Evolutionary conservation across 257 asterid genomes (phyloP).

Genomic region (Nicotiana paniculata): DNA sequence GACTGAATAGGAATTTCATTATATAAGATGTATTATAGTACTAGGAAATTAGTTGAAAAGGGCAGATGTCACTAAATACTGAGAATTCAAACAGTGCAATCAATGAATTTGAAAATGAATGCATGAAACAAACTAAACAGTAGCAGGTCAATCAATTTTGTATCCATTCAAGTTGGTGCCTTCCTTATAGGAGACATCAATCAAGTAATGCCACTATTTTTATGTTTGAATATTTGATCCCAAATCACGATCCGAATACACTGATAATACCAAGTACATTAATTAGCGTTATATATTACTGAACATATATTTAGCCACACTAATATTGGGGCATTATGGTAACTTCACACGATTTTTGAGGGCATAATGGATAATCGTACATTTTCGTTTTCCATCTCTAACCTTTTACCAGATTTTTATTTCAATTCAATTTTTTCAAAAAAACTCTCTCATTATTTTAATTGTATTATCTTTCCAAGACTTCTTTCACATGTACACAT

Average conservation of each 20-base stretch:
- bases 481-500: too few relatives aligned
- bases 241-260: background rate
- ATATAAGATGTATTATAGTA: background rate
- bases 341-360: too few relatives aligned
- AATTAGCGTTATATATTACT: too few relatives aligned
- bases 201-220: background rate
- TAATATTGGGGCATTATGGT: too few relatives aligned
- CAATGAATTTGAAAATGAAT: constrained; percentile 3
- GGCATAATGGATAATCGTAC: too few relatives aligned
- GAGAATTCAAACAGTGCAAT: background rate
- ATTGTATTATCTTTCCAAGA: too few relatives aligned
- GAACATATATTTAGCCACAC: too few relatives aligned
- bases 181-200: background rate
- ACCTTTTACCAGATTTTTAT: too few relatives aligned
- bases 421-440: too few relatives aligned
- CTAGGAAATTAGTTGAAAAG: background rate
- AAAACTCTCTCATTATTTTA: too few relatives aligned
- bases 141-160: background rate
- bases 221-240: background rate
- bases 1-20: background rate
- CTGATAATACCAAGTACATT: background rate
- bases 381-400: too few relatives aligned
- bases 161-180: background rate
- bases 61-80: background rate
- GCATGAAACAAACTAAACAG: background rate